phyloP scores from a whole-genome alignment of 805 yeast species.

The Metahyphopichia silvanorum region DNA sequence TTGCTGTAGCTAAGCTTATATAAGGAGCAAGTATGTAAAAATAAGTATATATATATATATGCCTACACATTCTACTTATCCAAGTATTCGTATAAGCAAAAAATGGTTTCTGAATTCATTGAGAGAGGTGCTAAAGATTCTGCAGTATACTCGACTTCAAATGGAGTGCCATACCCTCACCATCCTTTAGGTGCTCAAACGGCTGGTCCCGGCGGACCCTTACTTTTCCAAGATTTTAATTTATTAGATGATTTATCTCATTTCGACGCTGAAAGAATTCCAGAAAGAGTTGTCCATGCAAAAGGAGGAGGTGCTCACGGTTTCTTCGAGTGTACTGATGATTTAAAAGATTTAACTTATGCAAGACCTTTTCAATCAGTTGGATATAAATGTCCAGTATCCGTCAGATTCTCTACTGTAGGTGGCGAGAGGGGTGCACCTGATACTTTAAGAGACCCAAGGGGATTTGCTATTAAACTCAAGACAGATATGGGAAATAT shows the following conservation, averaged over 20 bases:
- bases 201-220: slow-evolving; percentile 56
- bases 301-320: slow-evolving; percentile 66
- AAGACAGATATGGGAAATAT: slow-evolving; percentile 66
- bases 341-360: slow-evolving; percentile 47
- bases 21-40: no score
- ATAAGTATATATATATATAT: no score
- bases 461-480: slow-evolving; percentile 65
- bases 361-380: slow-evolving; percentile 39
- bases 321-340: slow-evolving; percentile 56
- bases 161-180: slow-evolving; percentile 51
- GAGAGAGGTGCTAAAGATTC: slow-evolving; percentile 5
- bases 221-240: slow-evolving; percentile 57
- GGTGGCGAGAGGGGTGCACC: slow-evolving; percentile 70
- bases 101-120: slow-evolving; percentile 2
- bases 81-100: no score
- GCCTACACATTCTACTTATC: no score
- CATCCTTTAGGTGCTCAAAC: slow-evolving; percentile 55
- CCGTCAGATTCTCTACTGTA: slow-evolving; percentile 59
- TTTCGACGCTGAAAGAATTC: slow-evolving; percentile 62
- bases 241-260: slow-evolving; percentile 55
- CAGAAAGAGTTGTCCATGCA: slow-evolving; percentile 68
- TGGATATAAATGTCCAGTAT: slow-evolving; percentile 41
- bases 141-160: slow-evolving; percentile 44
- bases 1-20: no score
- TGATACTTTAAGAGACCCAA: slow-evolving; percentile 66